phyloP scores from a whole-genome alignment of 306 rosid species.

The Abrus pulchellus region DNA sequence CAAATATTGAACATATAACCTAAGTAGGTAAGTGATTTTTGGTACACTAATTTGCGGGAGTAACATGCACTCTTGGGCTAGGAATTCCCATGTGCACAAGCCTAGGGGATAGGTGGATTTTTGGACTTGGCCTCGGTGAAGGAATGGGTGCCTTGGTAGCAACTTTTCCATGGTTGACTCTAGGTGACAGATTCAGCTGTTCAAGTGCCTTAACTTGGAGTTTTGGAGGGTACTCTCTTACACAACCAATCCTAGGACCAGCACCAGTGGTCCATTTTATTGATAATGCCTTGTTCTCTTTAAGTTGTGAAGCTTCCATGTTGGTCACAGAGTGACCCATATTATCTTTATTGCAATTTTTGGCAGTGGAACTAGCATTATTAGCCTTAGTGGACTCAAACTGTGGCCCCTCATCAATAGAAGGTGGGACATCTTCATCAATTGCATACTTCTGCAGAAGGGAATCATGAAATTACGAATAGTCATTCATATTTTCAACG shows the following conservation, averaged over 20 bases:
- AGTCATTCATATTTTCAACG: constrained; percentile 12
- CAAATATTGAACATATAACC: background rate
- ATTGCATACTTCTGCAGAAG: constrained; percentile 64
- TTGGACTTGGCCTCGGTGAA: constrained; percentile 81
- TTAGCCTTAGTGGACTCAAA: constrained; percentile 12
- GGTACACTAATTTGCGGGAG: constrained; percentile 12
- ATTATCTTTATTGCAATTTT: constrained; percentile 20
- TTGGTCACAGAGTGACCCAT: background rate
- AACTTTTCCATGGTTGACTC: constrained; percentile 48
- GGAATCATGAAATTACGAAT: constrained; percentile 1
- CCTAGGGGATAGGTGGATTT: constrained; percentile 73
- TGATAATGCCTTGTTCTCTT: constrained; percentile 50
- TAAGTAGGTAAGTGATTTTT: constrained; percentile 4
- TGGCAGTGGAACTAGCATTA: constrained; percentile 5
- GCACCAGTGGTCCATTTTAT: constrained; percentile 72
- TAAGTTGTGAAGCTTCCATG: constrained; percentile 39
- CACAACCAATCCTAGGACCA: constrained; percentile 72
- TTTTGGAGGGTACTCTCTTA: constrained; percentile 72
- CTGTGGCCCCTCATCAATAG: constrained; percentile 14
- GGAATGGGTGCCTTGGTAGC: constrained; percentile 63
- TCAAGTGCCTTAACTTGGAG: constrained; percentile 80
- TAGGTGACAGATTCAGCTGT: constrained; percentile 76
- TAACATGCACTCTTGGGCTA: constrained; percentile 58
- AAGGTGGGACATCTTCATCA: constrained; percentile 78
- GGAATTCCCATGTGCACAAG: constrained; percentile 67